phyloP scores from a whole-genome alignment of 2,329 filamentous ascomycete genomes.

The Dothideomycetidae sp. region DNA sequence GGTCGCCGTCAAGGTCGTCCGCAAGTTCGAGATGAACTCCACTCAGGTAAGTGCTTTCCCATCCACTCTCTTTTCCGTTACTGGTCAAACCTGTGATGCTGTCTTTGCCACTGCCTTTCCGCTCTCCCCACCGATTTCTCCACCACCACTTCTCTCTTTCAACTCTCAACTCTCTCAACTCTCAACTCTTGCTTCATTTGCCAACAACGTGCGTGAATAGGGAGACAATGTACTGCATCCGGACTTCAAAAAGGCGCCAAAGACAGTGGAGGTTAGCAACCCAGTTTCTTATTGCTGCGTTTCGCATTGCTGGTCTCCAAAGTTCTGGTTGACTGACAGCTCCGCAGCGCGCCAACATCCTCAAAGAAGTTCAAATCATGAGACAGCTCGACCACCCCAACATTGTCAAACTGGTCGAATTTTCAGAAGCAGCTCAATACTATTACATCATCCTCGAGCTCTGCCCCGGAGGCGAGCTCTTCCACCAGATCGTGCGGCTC shows the following conservation, averaged over 20 bases:
- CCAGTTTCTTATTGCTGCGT: slow-evolving; percentile 15
- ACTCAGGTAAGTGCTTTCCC: slow-evolving; percentile 64
- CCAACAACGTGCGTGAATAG: slow-evolving; percentile 47
- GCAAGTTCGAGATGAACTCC: slow-evolving; percentile 98
- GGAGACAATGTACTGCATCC: slow-evolving; percentile 86
- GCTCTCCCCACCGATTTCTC: slow-evolving; percentile 9
- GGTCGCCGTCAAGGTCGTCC: slow-evolving; percentile 95
- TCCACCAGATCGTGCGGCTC: slow-evolving; percentile 94
- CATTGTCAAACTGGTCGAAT: slow-evolving; percentile 85
- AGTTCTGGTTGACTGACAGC: slow-evolving; percentile 27
- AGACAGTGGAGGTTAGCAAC: slow-evolving; percentile 87
- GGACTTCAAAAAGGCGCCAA: slow-evolving; percentile 79
- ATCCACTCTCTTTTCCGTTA: slow-evolving; percentile 23
- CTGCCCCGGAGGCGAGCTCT: slow-evolving; percentile 87
- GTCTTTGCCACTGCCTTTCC: slow-evolving; percentile 11
- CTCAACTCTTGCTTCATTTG: slow-evolving; percentile 15
- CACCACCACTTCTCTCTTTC: slow-evolving; percentile 16
- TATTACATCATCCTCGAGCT: slow-evolving; percentile 96
- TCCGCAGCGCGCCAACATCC: slow-evolving; percentile 76
- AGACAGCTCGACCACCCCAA: slow-evolving; percentile 91
- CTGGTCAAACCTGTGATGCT: slow-evolving; percentile 22
- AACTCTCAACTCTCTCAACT: slow-evolving; percentile 19
- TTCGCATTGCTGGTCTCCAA: slow-evolving; percentile 11
- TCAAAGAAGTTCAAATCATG: slow-evolving; percentile 99
- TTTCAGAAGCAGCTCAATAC: slow-evolving; percentile 84